Percentiles rank a stretch among this genome's conserved stretches.
phyloP scores from a whole-genome alignment of 2,329 filamentous ascomycete genomes.

The Curvularia hawaiiensis region DNA sequence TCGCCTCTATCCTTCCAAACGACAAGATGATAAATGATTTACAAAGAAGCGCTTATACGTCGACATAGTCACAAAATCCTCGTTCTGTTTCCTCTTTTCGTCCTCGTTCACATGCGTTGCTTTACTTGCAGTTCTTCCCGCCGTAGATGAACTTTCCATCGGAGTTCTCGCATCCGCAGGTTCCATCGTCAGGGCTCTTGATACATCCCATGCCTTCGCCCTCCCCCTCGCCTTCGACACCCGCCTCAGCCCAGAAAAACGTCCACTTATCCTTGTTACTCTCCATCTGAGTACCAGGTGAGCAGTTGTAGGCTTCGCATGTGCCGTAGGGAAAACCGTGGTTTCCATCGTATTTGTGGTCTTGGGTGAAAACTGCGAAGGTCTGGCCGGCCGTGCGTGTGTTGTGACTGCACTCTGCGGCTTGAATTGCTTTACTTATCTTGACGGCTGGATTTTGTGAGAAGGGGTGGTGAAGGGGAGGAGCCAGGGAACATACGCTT shows the following conservation, averaged over 20 bases:
- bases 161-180: slow-evolving; percentile 35
- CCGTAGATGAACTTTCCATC: slow-evolving; percentile 31
- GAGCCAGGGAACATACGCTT: slow-evolving; percentile 11
- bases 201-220: slow-evolving; percentile 38
- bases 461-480: background rate
- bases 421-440: slow-evolving; percentile 48
- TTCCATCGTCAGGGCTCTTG: slow-evolving; percentile 30
- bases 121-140: slow-evolving; percentile 15
- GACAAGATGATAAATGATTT: background rate
- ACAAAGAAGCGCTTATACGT: background rate
- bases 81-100: background rate
- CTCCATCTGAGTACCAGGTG: slow-evolving; percentile 22
- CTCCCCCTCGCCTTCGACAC: slow-evolving; percentile 19
- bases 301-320: slow-evolving; percentile 40
- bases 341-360: slow-evolving; percentile 53
- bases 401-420: slow-evolving; percentile 52
- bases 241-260: slow-evolving; percentile 32
- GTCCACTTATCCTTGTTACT: slow-evolving; percentile 25
- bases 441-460: slow-evolving; percentile 29
- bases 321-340: slow-evolving; percentile 57
- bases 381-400: slow-evolving; percentile 47
- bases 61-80: background rate
- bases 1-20: background rate
- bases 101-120: background rate
- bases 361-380: slow-evolving; percentile 50